Evolutionary conservation across 2,329 filamentous ascomycete genomes (phyloP), one percentile per base, ranked within the genome.

Genomic region (Bipolaris zeicola): DNA sequence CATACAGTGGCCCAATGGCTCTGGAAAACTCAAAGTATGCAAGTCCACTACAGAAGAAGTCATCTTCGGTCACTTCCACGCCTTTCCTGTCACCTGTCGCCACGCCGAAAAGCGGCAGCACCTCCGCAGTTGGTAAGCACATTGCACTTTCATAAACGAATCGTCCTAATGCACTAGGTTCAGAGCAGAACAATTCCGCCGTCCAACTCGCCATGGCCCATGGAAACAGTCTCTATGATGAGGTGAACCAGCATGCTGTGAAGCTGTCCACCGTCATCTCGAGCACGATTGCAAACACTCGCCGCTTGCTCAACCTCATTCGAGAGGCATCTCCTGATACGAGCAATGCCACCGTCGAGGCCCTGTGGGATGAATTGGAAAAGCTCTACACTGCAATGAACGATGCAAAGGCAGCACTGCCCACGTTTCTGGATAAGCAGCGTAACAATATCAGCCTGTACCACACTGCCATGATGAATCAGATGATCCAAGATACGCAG

Each of bases 311-410:
- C 13, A 50, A 52, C n/a, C 54, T 67, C 5, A 62, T 75, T 20
- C 68, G 61, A 11, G 60, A 67, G 4, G 55, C 60, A 2, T 38
- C 66, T 36, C 50, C 59, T 16, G 46, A 61, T 10, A 47, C 57
- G 6, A 50, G 59, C 11, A 62, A 63, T 4, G 31, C 66, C 20
- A 48, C 49, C 6, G 55, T 68, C 1, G 63, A 72, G 5, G 16
- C 54, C 2, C 55, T 73, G 2, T 72, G 67, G 68, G 20, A 54
- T 8, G 69, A 73, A 48, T 58, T 75, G 20, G 64, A 73, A 50
- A 49, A 63, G 22, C 59, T 74, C 2, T 66, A 67, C 44, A 41
- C 61, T 8, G 57, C 57, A 13, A 59, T 62, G 20, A 65, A 61
- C 13, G 58, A 61, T 0, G 55, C 66, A 11, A 68, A 67, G 16